These are phyloP conservation scores for Saccharum hybrid DNA, from an alignment of 202 grass and related monocot species.

Conservation along the genomic window DNA sequence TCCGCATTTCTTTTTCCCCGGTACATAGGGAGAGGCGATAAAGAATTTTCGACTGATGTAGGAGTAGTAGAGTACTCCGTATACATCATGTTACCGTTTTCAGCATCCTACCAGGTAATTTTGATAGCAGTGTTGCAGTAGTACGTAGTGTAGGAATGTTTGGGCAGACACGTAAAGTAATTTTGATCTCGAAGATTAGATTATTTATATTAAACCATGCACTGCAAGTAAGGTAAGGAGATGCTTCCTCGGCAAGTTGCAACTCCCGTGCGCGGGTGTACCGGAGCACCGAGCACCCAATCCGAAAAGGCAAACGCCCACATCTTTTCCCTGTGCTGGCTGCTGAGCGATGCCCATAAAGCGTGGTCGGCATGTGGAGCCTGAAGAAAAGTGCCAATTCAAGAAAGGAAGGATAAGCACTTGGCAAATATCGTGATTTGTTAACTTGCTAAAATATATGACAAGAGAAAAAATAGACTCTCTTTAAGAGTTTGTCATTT, in stretches of 20 bases:
- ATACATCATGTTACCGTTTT: no score
- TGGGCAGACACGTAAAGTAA: not conserved
- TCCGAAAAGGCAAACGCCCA: not conserved
- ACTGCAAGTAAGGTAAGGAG: slow-evolving; percentile 7
- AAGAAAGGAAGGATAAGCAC: not conserved
- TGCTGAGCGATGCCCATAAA: slow-evolving; percentile 23
- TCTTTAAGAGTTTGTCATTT: no score
- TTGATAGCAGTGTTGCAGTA: no score
- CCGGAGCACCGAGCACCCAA: not conserved
- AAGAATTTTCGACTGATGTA: no score
- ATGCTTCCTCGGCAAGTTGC: slow-evolving; percentile 10
- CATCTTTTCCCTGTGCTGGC: slow-evolving; percentile 35
- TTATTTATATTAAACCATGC: not conserved
- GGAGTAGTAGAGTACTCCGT: no score
- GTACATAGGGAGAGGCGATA: no score
- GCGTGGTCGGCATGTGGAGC: not conserved
- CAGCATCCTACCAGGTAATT: no score
- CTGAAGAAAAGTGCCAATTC: not conserved
- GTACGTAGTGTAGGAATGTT: no score
- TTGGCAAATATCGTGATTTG: no score
- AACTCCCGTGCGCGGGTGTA: not conserved
- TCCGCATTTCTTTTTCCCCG: no score
- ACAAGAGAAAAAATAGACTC: no score
- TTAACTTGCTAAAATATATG: no score
- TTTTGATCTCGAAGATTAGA: not conserved